These are phyloP conservation scores for Fusarium redolens DNA, from an alignment of 2,329 filamentous ascomycete genomes.

Conservation along the genomic window DNA sequence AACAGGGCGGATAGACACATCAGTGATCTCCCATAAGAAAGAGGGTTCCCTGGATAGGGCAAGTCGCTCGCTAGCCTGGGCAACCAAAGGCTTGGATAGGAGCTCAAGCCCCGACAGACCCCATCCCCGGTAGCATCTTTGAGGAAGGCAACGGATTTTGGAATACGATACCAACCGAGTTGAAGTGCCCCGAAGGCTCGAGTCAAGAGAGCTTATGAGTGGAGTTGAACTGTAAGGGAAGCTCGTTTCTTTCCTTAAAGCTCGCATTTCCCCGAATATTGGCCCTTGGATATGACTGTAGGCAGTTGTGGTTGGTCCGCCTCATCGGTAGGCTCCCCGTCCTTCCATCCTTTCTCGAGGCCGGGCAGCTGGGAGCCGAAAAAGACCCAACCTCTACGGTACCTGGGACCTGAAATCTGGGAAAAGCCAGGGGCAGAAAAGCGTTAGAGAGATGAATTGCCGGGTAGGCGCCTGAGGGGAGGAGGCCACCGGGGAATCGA, in stretches of 20 bases:
- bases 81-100: slow-evolving; percentile 2
- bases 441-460: slow-evolving; percentile 25
- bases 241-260: slow-evolving; percentile 1
- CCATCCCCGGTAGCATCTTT: slow-evolving; percentile 10
- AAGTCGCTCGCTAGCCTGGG: slow-evolving; percentile 11
- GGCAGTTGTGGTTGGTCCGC: not conserved
- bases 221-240: slow-evolving; percentile 22
- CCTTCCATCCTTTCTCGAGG: slow-evolving; percentile 1
- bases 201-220: slow-evolving; percentile 34
- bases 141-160: slow-evolving; percentile 1
- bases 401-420: slow-evolving; percentile 15
- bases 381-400: slow-evolving; percentile 2
- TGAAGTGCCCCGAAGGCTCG: slow-evolving; percentile 24
- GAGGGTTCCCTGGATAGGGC: slow-evolving; percentile 14
- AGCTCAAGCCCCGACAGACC: slow-evolving; percentile 17
- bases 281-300: not conserved
- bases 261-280: slow-evolving; percentile 16
- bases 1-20: slow-evolving; percentile 30
- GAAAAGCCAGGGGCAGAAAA: slow-evolving; percentile 19
- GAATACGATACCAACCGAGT: not conserved
- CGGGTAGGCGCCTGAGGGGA: slow-evolving; percentile 9
- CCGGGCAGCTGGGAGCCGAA: slow-evolving; percentile 18
- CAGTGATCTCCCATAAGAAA: slow-evolving; percentile 26
- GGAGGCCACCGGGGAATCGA: slow-evolving; percentile 13
- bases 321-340: slow-evolving; percentile 27